A percentile compares a stretch with the other conserved stretches of the same genome.
phyloP scores from a whole-genome alignment of 2,329 filamentous ascomycete species.

The Colletotrichum limetticola region DNA sequence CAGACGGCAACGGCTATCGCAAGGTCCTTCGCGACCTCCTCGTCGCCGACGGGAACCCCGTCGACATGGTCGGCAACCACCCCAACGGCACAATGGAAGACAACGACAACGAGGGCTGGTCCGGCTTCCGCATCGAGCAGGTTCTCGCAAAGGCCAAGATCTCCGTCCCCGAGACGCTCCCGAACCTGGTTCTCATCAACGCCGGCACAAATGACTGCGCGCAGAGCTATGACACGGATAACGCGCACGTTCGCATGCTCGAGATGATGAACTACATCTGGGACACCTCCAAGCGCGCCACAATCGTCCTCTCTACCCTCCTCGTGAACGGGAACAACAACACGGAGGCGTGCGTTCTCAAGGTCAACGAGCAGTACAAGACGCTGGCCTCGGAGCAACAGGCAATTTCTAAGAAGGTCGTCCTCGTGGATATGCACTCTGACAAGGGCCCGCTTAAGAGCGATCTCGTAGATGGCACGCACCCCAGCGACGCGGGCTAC shows the following conservation, averaged over 20 bases:
- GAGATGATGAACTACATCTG: conserved; percentile 49
- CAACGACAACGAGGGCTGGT: conserved; percentile 58
- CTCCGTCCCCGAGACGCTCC: conserved; percentile 45
- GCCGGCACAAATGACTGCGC: conserved; percentile 56
- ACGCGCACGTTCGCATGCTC: conserved; percentile 46
- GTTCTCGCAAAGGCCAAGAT: conserved; percentile 46
- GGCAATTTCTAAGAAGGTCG: conserved; percentile 43
- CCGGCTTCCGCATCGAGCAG: conserved; percentile 52
- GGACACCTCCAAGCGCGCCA: conserved; percentile 43
- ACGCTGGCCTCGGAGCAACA: conserved; percentile 42
- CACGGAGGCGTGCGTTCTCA: conserved; percentile 41
- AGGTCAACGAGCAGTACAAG: conserved; percentile 48
- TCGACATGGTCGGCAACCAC: conserved; percentile 55
- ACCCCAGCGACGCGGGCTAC: conserved; percentile 52
- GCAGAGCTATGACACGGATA: conserved; percentile 44
- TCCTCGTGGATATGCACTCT: conserved; percentile 53
- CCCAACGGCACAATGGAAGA: conserved; percentile 51
- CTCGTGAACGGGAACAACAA: conserved; percentile 44
- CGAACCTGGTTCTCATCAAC: conserved; percentile 55
- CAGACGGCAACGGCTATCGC: conserved; percentile 53
- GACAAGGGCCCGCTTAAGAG: conserved; percentile 41
- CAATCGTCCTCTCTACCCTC: conserved; percentile 52
- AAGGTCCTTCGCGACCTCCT: conserved; percentile 45
- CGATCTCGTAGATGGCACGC: conserved; percentile 51
- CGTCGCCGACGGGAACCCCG: conserved; percentile 44